phyloP scores from a whole-genome alignment of 768 basidiomycete species.

The Leccinum incarnatum region DNA sequence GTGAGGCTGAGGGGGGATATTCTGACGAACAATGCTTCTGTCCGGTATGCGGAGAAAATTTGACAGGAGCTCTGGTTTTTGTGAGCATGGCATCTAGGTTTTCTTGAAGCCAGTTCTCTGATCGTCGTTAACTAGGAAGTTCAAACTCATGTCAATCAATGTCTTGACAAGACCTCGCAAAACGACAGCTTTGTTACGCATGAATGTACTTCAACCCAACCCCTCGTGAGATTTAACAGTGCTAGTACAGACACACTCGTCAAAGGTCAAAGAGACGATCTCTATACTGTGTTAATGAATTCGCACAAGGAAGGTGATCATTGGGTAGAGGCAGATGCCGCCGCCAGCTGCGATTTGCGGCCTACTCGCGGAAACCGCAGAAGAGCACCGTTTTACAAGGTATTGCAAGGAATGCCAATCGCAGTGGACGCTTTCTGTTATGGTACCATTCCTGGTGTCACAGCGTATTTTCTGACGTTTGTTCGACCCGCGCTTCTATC shows the following conservation, averaged over 20 bases:
- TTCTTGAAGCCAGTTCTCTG: neutral
- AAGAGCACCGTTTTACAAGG: constrained; percentile 93
- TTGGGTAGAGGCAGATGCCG: constrained; percentile 76
- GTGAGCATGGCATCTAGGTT: constrained; percentile 31
- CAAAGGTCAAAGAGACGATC: constrained; percentile 25
- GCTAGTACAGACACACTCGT: neutral
- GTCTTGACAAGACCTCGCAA: constrained; percentile 41
- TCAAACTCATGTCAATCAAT: constrained; percentile 55
- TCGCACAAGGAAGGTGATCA: constrained; percentile 74
- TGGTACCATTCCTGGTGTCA: constrained; percentile 84
- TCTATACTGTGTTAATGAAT: constrained; percentile 89
- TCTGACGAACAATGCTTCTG: constrained; percentile 14
- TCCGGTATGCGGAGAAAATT: constrained; percentile 24
- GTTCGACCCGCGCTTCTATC: neutral
- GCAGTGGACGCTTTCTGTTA: constrained; percentile 98
- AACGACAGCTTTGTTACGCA: neutral
- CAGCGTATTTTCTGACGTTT: constrained; percentile 89
- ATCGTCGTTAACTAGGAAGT: constrained; percentile 39
- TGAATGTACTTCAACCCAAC: neutral
- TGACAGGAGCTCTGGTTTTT: constrained; percentile 5
- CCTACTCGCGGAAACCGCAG: constrained; percentile 53
- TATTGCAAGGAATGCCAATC: constrained; percentile 94
- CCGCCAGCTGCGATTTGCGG: constrained; percentile 47
- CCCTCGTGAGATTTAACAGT: neutral
- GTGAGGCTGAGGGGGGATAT: constrained; percentile 22